These are phyloP conservation scores for Cyberlindnera maclurae DNA, from an alignment of 805 yeast species.

Conservation along the genomic window DNA sequence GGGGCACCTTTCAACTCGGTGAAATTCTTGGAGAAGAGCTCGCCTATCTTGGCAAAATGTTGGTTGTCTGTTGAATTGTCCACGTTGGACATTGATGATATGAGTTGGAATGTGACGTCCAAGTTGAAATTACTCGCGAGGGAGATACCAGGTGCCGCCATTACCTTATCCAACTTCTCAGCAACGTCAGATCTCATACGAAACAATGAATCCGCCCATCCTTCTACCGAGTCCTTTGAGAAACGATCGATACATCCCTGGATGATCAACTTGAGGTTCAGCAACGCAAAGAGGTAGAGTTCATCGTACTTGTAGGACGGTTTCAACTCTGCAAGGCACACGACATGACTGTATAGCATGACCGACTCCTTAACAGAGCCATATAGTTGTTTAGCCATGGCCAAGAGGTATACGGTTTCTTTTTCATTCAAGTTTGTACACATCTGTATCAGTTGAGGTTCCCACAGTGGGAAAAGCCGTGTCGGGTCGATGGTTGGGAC, in stretches of 20 bases:
- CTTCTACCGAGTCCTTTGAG: constrained; percentile 2
- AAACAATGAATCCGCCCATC: constrained; percentile 4
- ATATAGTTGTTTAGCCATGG: constrained; percentile 13
- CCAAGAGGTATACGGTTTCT: constrained; percentile 1
- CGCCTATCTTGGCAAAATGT: not conserved
- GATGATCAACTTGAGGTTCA: constrained; percentile 11
- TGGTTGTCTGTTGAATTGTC: not conserved
- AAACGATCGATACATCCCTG: constrained; percentile 12
- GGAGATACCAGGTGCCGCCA: constrained; percentile 5
- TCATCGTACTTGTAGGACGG: constrained; percentile 8
- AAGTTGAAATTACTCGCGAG: constrained; percentile 4
- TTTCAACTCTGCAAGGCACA: constrained; percentile 2
- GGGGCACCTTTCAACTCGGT: constrained; percentile 16
- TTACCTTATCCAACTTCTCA: constrained; percentile 2
- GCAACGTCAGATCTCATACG: constrained; percentile 4
- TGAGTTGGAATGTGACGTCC: too few species aligned
- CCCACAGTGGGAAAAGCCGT: not conserved
- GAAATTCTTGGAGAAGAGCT: constrained; percentile 6
- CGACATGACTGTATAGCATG: constrained; percentile 3
- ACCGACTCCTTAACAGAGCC: constrained; percentile 13
- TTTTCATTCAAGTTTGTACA: not conserved
- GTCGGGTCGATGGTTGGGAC: not conserved
- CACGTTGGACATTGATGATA: too few species aligned
- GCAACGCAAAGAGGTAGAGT: constrained; percentile 7
- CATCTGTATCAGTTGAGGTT: not conserved